A percentile compares a stretch with the other conserved stretches of the same genome.
phyloP scores from a whole-genome alignment of 257 asterid genomes.

The Nicotiana sylvestris region DNA sequence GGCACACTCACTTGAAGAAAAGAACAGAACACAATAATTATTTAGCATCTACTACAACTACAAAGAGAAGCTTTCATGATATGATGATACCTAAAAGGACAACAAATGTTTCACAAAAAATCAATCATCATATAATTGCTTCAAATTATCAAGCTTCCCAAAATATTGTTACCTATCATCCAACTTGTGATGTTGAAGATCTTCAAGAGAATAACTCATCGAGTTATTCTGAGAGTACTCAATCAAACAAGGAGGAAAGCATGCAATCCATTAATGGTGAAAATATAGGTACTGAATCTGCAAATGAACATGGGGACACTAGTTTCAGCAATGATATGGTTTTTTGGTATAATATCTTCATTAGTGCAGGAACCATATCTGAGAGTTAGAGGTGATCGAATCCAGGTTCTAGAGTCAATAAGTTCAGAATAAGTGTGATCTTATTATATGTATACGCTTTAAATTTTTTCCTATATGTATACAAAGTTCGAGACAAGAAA shows the following conservation, averaged over 20 bases:
- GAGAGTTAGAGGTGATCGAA: neutral
- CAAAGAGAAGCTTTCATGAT: neutral
- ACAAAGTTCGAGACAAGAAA: neutral
- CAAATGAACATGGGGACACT: conserved; percentile 6
- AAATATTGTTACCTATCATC: neutral
- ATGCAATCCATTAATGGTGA: neutral
- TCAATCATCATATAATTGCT: neutral
- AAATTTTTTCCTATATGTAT: neutral
- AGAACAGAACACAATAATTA: neutral
- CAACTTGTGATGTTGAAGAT: neutral
- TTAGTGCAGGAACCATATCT: conserved; percentile 11
- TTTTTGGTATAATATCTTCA: conserved; percentile 32
- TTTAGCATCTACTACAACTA: neutral
- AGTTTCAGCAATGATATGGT: conserved; percentile 20
- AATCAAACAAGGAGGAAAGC: neutral
- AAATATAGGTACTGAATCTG: neutral
- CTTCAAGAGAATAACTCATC: conserved; percentile 1
- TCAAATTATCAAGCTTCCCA: neutral
- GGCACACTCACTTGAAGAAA: conserved; percentile 33
- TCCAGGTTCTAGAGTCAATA: neutral
- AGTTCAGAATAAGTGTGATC: neutral
- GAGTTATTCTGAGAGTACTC: neutral
- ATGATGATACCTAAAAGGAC: neutral
- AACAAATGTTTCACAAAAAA: neutral
- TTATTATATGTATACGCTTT: neutral